Conservation (phyloP, 2,329 filamentous ascomycete genomes). For the Periglandula ipomoeae region DNA sequence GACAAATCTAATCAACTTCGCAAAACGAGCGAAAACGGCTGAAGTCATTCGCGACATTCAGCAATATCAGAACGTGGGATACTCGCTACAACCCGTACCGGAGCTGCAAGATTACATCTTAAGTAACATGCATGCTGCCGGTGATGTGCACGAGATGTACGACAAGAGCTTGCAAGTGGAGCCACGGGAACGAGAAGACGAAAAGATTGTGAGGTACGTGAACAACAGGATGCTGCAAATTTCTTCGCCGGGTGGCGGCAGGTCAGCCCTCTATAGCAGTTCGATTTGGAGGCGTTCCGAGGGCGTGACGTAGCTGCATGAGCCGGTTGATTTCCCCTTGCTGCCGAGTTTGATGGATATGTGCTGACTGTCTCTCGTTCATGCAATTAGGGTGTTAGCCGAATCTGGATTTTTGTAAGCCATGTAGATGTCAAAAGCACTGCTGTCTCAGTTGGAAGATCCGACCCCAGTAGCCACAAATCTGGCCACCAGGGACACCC, state of each 20-base stretch:
- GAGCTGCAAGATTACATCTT: conserved; percentile 96
- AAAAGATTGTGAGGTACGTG: conserved; percentile 96
- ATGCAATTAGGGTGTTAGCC: conserved; percentile 46
- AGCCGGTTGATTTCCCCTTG: too few relatives aligned
- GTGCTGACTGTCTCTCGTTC: conserved; percentile 10
- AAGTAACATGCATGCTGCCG: conserved; percentile 89
- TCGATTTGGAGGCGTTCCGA: too few relatives aligned
- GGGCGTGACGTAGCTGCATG: too few relatives aligned
- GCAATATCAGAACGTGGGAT: conserved; percentile 97
- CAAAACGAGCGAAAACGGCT: conserved; percentile 94
- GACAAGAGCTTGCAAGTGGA: conserved; percentile 91
- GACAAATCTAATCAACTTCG: conserved; percentile 95
- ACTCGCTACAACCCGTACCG: conserved; percentile 76
- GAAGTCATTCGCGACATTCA: conserved; percentile 98
- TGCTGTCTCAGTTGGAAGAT: not conserved
- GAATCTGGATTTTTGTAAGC: conserved; percentile 51
- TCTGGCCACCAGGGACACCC: too few relatives aligned
- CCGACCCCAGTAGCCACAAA: not conserved
- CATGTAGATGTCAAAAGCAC: not conserved
- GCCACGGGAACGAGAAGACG: conserved; percentile 91
- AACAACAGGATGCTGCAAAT: not conserved
- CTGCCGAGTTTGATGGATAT: too few relatives aligned
- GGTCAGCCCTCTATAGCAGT: too few relatives aligned
- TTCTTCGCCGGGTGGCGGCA: too few relatives aligned
- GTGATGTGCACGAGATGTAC: conserved; percentile 99